Conservation (phyloP, 2,329 filamentous ascomycete species). For the Hyphodiscus sp. region DNA sequence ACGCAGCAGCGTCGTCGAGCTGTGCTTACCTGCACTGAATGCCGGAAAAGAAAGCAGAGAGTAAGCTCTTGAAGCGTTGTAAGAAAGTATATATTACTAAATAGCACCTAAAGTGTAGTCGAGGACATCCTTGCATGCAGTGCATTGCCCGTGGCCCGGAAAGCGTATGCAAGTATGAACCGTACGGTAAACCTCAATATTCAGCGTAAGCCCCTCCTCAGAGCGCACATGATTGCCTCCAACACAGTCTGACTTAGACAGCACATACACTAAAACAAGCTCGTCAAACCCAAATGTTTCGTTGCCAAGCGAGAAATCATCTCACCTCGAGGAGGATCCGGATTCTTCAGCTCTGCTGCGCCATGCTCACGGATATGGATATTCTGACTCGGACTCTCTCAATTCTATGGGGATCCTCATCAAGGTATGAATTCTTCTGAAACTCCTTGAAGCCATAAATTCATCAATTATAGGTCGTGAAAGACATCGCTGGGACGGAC, state of each 20-base stretch:
- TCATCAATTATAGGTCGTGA: too few species aligned
- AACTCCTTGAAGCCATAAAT: too few species aligned
- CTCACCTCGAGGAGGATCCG: not conserved
- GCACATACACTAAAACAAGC: too few species aligned
- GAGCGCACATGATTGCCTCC: too few species aligned
- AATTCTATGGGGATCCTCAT: constrained; percentile 4
- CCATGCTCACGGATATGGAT: constrained; percentile 2
- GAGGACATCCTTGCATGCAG: constrained; percentile 3
- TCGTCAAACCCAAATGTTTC: too few species aligned
- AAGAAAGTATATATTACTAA: not conserved
- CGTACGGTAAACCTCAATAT: not conserved
- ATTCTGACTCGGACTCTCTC: constrained; percentile 1
- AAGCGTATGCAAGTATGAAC: constrained; percentile 1
- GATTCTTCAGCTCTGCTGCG: not conserved
- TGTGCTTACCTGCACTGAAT: constrained; percentile 1
- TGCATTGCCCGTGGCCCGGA: constrained; percentile 2
- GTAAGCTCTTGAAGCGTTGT: not conserved
- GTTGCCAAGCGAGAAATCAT: too few species aligned
- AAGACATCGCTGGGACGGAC: too few species aligned
- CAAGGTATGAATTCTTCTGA: not conserved
- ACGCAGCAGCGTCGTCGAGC: constrained; percentile 1
- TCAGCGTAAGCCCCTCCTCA: not conserved
- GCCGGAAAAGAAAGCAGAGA: constrained; percentile 3
- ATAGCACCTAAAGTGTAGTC: not conserved
- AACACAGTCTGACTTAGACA: too few species aligned